Percentiles rank a stretch among this genome's conserved stretches.
Conservation (phyloP, 176 grass and related monocot genomes). For the Typha latifolia region DNA sequence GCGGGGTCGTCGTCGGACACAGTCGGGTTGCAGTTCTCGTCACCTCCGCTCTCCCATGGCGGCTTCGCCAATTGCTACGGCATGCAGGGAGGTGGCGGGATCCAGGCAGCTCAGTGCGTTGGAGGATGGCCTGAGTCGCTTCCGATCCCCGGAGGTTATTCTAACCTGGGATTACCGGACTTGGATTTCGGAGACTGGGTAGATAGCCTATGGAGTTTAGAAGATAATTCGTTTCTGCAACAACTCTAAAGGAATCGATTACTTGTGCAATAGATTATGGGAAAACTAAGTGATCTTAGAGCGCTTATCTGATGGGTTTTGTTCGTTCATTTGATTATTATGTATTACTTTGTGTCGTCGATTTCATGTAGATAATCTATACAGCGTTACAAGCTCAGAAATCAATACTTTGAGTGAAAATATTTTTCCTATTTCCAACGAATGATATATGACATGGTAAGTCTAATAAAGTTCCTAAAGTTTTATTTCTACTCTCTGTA, state of each 20-base stretch:
- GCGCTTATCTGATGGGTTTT: too few species aligned
- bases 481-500: too few species aligned
- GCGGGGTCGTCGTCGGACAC: too few species aligned
- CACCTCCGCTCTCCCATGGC: neutral
- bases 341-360: too few species aligned
- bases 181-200: constrained; percentile 54
- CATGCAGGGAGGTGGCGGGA: neutral
- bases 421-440: too few species aligned
- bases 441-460: neutral
- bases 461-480: too few species aligned
- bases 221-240: constrained; percentile 49
- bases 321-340: constrained; percentile 17
- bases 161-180: constrained; percentile 41
- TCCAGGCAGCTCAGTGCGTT: constrained; percentile 14
- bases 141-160: constrained; percentile 26
- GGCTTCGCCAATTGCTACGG: neutral
- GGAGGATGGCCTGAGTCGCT: constrained; percentile 44
- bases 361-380: too few species aligned
- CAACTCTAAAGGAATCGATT: too few species aligned
- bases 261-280: constrained; percentile 2
- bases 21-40: constrained; percentile 19
- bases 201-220: constrained; percentile 70
- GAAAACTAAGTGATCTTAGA: neutral
- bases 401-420: neutral
- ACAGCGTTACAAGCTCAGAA: neutral